phyloP scores from a whole-genome alignment of 2,329 filamentous ascomycete species.

The Neoascochyta sp. region DNA sequence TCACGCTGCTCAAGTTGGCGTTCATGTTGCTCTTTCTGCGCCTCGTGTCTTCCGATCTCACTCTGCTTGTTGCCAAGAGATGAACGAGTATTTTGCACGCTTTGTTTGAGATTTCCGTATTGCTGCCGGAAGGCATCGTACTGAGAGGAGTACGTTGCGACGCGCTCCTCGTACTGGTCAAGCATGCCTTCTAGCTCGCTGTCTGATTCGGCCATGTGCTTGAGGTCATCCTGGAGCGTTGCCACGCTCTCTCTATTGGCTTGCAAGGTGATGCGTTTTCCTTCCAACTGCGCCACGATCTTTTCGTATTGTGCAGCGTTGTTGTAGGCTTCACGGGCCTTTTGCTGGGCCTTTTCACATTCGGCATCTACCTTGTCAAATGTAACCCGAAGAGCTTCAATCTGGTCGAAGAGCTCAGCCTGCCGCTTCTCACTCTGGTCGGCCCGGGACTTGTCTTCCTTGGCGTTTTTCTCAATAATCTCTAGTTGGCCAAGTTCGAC shows the following conservation, averaged over 20 bases:
- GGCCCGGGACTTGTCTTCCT: slow-evolving; percentile 79
- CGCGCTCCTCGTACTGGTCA: slow-evolving; percentile 72
- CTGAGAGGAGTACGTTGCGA: slow-evolving; percentile 62
- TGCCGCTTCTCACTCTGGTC: slow-evolving; percentile 56
- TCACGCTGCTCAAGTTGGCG: slow-evolving; percentile 69
- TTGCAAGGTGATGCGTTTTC: slow-evolving; percentile 70
- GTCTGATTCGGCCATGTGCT: slow-evolving; percentile 75
- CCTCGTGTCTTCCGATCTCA: slow-evolving; percentile 74
- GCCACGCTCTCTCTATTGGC: slow-evolving; percentile 67
- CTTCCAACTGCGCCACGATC: slow-evolving; percentile 70
- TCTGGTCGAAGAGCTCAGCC: slow-evolving; percentile 62
- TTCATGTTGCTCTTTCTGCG: slow-evolving; percentile 83
- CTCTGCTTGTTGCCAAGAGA: slow-evolving; percentile 47
- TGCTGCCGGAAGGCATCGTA: slow-evolving; percentile 59
- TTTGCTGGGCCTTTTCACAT: slow-evolving; percentile 39
- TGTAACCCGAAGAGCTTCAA: slow-evolving; percentile 48
- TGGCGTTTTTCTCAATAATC: slow-evolving; percentile 71
- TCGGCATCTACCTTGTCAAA: slow-evolving; percentile 31
- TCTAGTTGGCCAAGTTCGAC: slow-evolving; percentile 70
- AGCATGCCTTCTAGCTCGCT: slow-evolving; percentile 68
- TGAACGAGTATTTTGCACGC: slow-evolving; percentile 47
- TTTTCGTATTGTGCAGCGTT: slow-evolving; percentile 70
- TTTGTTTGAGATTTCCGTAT: slow-evolving; percentile 60
- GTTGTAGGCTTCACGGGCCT: slow-evolving; percentile 64
- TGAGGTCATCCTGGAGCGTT: slow-evolving; percentile 67